phyloP scores from a whole-genome alignment of 768 basidiomycete species.

The Ephemerocybe angulata region DNA sequence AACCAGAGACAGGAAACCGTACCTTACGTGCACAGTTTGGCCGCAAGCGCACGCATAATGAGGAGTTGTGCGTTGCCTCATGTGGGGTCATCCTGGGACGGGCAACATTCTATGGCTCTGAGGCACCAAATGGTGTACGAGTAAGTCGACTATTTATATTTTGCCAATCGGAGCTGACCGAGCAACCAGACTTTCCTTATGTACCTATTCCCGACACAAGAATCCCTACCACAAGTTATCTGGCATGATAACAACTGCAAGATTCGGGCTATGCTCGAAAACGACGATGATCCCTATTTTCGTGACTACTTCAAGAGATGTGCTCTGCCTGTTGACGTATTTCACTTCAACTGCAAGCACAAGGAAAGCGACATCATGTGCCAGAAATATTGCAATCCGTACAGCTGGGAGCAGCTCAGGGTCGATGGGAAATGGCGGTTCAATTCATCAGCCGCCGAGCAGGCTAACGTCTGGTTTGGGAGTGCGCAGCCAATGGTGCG shows the following conservation, averaged over 20 bases:
- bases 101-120: constrained; percentile 22
- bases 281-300: not conserved
- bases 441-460: constrained; percentile 1
- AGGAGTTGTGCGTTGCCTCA: constrained; percentile 25
- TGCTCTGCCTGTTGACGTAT: constrained; percentile 25
- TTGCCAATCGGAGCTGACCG: not conserved
- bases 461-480: constrained; percentile 4
- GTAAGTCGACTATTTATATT: constrained; percentile 17
- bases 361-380: constrained; percentile 14
- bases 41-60: constrained; percentile 24
- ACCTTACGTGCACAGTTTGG: constrained; percentile 21
- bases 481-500: not conserved
- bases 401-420: not conserved
- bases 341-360: constrained; percentile 24
- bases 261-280: too few relatives aligned
- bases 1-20: too few relatives aligned
- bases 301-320: constrained; percentile 12
- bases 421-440: not conserved
- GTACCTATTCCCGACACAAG: constrained; percentile 9
- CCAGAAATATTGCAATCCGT: constrained; percentile 19
- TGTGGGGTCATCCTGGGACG: constrained; percentile 27
- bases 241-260: constrained; percentile 33
- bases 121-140: constrained; percentile 15
- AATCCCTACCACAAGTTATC: constrained; percentile 19
- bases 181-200: constrained; percentile 16